Evolutionary conservation across 768 basidiomycete species (phyloP), one percentile per base, ranked within the genome.

Genomic region (Cystofilobasidium bisporidii): DNA sequence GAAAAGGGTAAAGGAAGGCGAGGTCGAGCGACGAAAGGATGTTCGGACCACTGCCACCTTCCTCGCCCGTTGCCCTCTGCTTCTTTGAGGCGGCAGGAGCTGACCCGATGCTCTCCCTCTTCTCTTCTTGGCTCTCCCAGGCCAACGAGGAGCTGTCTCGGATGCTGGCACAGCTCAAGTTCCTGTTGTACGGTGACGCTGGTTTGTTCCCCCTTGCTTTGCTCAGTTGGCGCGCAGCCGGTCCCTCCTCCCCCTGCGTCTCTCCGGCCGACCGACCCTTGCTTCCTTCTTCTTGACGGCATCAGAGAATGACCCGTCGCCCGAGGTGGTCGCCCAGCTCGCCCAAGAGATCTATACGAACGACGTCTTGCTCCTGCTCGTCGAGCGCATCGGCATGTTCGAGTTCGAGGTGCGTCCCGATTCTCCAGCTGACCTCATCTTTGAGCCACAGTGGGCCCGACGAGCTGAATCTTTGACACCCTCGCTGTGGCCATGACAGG

Each of bases 281-380:
- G 24, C 57, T 50, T 38, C 40, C 43, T 22, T n/a, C n/a, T n/a
- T n/a, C n/a, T n/a, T n/a, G n/a, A n/a, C 12, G 20, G 8, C 22
- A 28, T 22, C 69, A 75, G 75, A 75, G 33, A 71, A 73, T 85
- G 91, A 93, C 69, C 88, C 91, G 11, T 79, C 87, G 20, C 89
- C 92, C 0, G 94, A 98, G 73, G 81, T 90, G 38, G 83, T 97
- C 50, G 91, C 93, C 10, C 93, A 97, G 76, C 85, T 98, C 15
- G 89, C 94, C 0, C 92, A 97, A 74, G 94, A 98, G 76, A 90
- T 91, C 12, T 98, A 97, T 79, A 85, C 85, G 69, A 89, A 87
- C 56, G 91, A 96, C 75, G 81, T 98, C 30, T 81, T 98, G 30
- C 83, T 87, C 69, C 80, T 85, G 43, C 83, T 96, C 69, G 86